Conservation (phyloP, 305 asterid species). For the Rubia peregrina region DNA sequence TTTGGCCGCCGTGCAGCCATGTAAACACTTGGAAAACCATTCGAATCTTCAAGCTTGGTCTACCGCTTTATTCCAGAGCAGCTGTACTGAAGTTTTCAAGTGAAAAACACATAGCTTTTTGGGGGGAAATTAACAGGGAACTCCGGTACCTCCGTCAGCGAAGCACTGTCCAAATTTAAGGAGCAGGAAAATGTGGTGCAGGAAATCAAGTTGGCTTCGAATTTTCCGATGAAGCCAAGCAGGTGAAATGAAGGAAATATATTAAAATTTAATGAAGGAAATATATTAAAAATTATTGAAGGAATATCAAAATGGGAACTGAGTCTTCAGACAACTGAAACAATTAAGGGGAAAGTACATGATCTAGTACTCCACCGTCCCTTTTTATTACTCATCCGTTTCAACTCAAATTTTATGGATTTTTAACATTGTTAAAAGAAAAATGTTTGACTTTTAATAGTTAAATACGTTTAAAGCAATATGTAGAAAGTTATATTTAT, state of each 20-base stretch:
- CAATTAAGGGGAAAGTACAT: background rate
- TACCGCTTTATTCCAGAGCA: background rate
- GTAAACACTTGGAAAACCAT: conserved; percentile 57
- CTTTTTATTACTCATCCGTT: too few species aligned
- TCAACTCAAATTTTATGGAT: too few species aligned
- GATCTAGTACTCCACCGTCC: too few species aligned
- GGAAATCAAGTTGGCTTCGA: conserved; percentile 11
- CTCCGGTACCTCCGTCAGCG: conserved; percentile 13
- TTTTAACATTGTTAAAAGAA: too few species aligned
- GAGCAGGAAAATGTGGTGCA: conserved; percentile 2
- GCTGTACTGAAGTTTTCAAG: background rate
- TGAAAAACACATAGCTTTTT: background rate
- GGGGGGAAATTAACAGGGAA: background rate
- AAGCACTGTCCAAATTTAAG: background rate
- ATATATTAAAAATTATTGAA: too few species aligned
- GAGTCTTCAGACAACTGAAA: background rate
- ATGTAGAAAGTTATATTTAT: too few species aligned
- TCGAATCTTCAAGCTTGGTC: conserved; percentile 14
- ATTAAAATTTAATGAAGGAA: background rate
- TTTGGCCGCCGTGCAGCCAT: conserved; percentile 62
- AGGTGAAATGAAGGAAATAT: conserved; percentile 2
- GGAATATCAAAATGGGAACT: background rate
- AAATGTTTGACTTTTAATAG: too few species aligned
- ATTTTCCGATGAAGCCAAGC: conserved; percentile 12
- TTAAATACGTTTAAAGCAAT: too few species aligned